Conservation (phyloP, 1,139 yeast species). For the Taphrina communis region DNA sequence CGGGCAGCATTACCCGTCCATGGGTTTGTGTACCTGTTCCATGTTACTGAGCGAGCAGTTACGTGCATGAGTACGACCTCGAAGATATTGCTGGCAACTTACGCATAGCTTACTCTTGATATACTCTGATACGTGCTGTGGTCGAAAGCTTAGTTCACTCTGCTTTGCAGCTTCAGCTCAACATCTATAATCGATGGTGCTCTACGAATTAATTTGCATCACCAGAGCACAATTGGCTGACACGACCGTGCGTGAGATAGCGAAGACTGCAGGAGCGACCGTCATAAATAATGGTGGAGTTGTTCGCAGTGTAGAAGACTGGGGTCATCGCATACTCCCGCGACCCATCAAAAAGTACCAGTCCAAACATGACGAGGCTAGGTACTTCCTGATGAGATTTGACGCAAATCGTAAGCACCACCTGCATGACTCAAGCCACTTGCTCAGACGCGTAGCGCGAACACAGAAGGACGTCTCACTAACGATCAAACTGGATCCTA, state of each 20-base stretch:
- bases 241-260: conserved; percentile 37
- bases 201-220: conserved; percentile 34
- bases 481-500: conserved; percentile 36
- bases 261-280: conserved; percentile 39
- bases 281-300: conserved; percentile 39
- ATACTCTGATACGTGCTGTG: too few species aligned
- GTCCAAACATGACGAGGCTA: conserved; percentile 32
- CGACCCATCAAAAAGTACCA: conserved; percentile 36
- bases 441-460: conserved; percentile 11
- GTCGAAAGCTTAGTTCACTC: too few species aligned
- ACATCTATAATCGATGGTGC: conserved; percentile 7
- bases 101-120: too few species aligned
- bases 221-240: conserved; percentile 28
- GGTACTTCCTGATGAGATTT: conserved; percentile 34
- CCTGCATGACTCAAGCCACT: background rate
- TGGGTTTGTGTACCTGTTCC: background rate
- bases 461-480: conserved; percentile 31
- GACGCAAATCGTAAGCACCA: conserved; percentile 33
- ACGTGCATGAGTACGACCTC: too few species aligned
- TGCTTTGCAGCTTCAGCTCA: too few species aligned
- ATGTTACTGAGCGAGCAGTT: background rate
- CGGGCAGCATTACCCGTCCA: too few species aligned
- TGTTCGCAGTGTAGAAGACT: conserved; percentile 33
- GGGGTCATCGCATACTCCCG: conserved; percentile 28
- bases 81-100: too few species aligned